These are phyloP conservation scores for Laburnicola sp. DNA, from an alignment of 2,329 filamentous ascomycete genomes.

Conservation along the genomic window DNA sequence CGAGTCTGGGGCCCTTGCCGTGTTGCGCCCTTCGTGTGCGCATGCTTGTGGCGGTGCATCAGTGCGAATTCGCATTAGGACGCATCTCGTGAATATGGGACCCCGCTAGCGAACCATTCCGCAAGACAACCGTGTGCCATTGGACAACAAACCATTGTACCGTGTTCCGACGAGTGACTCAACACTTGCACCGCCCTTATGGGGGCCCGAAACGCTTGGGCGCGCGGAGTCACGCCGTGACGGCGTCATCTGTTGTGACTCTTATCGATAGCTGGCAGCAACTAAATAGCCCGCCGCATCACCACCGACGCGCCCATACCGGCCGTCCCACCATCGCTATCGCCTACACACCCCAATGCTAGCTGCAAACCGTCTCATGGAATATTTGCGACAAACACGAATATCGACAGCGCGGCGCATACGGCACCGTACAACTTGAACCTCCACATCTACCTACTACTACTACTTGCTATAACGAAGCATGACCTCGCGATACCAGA, in stretches of 20 bases:
- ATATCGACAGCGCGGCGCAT: slow-evolving; percentile 30
- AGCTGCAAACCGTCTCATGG: slow-evolving; percentile 37
- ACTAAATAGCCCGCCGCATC: slow-evolving; percentile 21
- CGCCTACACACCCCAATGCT: slow-evolving; percentile 34
- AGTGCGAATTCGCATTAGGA: neutral
- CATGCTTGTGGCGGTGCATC: neutral
- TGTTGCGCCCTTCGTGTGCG: slow-evolving; percentile 25
- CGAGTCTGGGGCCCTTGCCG: slow-evolving; percentile 22
- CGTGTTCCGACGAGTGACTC: no score
- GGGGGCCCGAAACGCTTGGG: no score
- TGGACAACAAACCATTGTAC: no score
- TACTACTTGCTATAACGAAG: slow-evolving; percentile 10
- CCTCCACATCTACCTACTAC: slow-evolving; percentile 11
- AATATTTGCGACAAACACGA: slow-evolving; percentile 24
- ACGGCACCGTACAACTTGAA: slow-evolving; percentile 22
- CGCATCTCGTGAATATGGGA: neutral
- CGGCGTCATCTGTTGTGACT: slow-evolving; percentile 15
- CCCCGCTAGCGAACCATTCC: neutral
- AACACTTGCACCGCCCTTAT: no score
- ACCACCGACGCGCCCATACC: slow-evolving; percentile 5
- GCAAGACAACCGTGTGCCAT: neutral
- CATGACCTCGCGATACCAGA: slow-evolving; percentile 53
- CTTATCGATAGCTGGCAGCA: slow-evolving; percentile 19
- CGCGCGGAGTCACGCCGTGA: slow-evolving; percentile 11
- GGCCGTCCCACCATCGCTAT: slow-evolving; percentile 20